Base-by-base conservation (phyloP, 371 early-diverging fungal genomes). In the Actinomortierella ambigua region DNA sequence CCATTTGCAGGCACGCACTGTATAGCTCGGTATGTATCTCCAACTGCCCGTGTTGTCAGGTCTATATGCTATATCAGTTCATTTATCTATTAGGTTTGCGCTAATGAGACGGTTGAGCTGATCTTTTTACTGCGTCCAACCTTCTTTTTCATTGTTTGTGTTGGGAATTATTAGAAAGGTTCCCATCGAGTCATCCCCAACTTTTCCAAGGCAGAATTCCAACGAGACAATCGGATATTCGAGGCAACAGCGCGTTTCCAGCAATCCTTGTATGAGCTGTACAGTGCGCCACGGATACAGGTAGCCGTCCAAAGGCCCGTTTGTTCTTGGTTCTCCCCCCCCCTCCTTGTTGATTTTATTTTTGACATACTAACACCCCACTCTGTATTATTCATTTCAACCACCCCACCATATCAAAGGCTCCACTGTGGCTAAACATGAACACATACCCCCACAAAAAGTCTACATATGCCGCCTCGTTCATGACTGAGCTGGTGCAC, bases 361-460 rank as follows among this genome's bases (percentile, higher is more conserved):
- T 18, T 39, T 53, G 5, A 42, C 15, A 5, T n/a, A n/a, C 13
- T 20, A 44, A 44, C 44, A 13, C 15, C 15, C 44, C 20, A 44
- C 15, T 13, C 3, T 44, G 44, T 4, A 44, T 44, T 44, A 2
- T 44, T 44, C 20, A 6, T 44, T 44, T 15, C 13, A 6, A n/a
- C 20, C 20, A 20, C n/a, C n/a, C 44, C 20, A 44, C 20, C 20
- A n/a, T 13, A 44, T 13, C 44, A 3, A 47, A 88, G 86, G 79
- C 82, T 44, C 88, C 88, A 9, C 53, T 88, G 29, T 88, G 88
- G 88, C 64, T 88, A 26, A 86, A 86, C 57, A 86, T 86, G 69
- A 81, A 82, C 27, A 85, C 88, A 39, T 88, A 84, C 65, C 87
- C 88, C 7, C 80, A 81, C 18, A 79, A 79, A 46, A 79, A 79